Evolutionary conservation across 2,329 filamentous ascomycete genomes (phyloP), one percentile per base, ranked within the genome.

Genomic region (Aureobasidium sp.): DNA sequence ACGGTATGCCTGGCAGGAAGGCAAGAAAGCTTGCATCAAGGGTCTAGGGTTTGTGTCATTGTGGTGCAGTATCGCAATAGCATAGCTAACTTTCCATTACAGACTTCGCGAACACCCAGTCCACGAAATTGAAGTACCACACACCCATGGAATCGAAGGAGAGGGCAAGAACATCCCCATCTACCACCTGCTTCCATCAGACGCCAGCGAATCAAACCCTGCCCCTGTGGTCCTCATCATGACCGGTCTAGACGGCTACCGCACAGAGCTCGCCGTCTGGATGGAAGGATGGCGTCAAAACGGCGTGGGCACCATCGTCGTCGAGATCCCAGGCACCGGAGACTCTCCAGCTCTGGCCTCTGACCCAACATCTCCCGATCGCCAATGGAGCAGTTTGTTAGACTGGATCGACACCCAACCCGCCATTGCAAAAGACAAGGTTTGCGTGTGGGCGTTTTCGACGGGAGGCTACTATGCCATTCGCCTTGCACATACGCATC

Each of bases 11-110:
- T 91, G 87, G 83, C 76, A 81, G 66, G 75, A 79, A 61, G 87
- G 89, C 67, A 90, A 90, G 71, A 72, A 79, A 31, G 79, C 81
- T 0, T 88, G 87, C 66, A 71, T 84, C 53, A 84, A 84, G 69
- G 87, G 78, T 0, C 65, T 81, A 5, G 68, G 67, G 70, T 71
- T 59, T 14, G 63, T 58, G n/a, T 45, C 2, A 12, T 20, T 3
- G 17, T 25, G 4, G 9, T 4, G 6, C 15, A 2, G 11, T n/a
- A 17, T 5, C 0, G 2, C 11, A 17, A 22, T 12, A 25, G 9
- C 11, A 15, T 22, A 1, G 6, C 58, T 62, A 8, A 53, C 37
- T 22, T 20, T 27, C n/a, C 14, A 7, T 34, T 82, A 36, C 41
- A 0, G 81, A 74, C 1, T 72, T 68, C 22, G 84, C 79, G 76